Percentiles rank a stretch among this genome's conserved stretches.
phyloP scores from a whole-genome alignment of 306 rosid genomes.

The Ormosia emarginata region DNA sequence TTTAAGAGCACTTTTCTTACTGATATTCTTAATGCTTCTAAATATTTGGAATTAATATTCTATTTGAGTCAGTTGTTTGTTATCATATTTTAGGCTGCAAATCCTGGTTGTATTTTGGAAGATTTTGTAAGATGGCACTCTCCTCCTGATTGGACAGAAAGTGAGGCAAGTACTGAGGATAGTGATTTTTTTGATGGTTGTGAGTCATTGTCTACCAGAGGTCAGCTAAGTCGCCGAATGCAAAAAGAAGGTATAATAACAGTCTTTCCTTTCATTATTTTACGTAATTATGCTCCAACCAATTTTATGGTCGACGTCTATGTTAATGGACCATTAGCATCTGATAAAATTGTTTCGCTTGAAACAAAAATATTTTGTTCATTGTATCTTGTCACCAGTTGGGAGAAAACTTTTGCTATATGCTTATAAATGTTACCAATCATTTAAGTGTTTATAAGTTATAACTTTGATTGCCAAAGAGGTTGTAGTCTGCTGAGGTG shows the following conservation, averaged over 20 bases:
- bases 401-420: background rate
- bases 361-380: background rate
- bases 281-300: background rate
- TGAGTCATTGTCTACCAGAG: slow-evolving; percentile 52
- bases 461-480: background rate
- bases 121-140: slow-evolving; percentile 99
- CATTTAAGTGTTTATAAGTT: background rate
- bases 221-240: slow-evolving; percentile 89
- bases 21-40: slow-evolving; percentile 19
- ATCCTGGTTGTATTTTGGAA: slow-evolving; percentile 98
- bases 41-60: slow-evolving; percentile 18
- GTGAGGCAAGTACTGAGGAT: slow-evolving; percentile 46
- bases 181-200: slow-evolving; percentile 32
- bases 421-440: background rate
- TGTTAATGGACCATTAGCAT: background rate
- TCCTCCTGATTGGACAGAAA: slow-evolving; percentile 96
- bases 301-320: background rate
- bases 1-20: slow-evolving; percentile 18
- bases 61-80: slow-evolving; percentile 22
- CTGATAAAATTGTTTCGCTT: background rate
- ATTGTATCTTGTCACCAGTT: background rate
- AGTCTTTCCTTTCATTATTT: slow-evolving; percentile 3
- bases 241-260: slow-evolving; percentile 72
- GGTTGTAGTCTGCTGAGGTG: background rate
- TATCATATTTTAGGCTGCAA: slow-evolving; percentile 73